Base-by-base conservation (phyloP, 257 asterid species). In the Ophiorrhiza pumila region DNA sequence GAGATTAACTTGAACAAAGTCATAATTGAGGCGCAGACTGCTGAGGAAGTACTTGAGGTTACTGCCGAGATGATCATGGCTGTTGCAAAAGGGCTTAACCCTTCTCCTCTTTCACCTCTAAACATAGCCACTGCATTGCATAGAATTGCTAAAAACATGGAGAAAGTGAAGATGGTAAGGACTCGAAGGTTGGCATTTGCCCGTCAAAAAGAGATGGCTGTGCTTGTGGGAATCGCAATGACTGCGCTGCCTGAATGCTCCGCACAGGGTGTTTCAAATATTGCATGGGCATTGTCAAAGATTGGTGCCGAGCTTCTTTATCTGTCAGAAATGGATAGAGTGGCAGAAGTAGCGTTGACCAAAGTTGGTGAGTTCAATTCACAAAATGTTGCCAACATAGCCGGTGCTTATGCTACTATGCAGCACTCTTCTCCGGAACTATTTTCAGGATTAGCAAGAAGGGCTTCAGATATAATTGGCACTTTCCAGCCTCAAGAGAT, bases 211-310 rank as follows among this genome's bases (percentile, higher is more conserved):
- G 98, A 94, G 81, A 90, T 94, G 98, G 85, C 83, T 63, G 87
- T 94, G 95, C 99, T 94, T 74, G 99, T 94, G 39, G 95, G 92
- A 58, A 85, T 94, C 85, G 99, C 96, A 31, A 94, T 94, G 99
- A 72, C 86, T 25, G 88, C 95, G 41, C 69, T 94, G 88, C 97
- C 99, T 1, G 97, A 91, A 11, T 90, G 97, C 89, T 90, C 97
- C 0, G 88, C 88, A 4, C 99, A 94, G 69, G 99, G 98, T 20
- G 76, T 94, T 81, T 94, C 99, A 7, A 94, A 94, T 79, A 89
- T 90, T 47, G 96, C 90, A 0, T 94, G 97, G 95, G 99, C 99
- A 12, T 39, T 94, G 82, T 90, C 98, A 31, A 94, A 91, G 84
- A 88, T 94, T 60, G 99, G 99, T 0, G 95, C 97, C 0, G 97